Conservation (phyloP, 768 basidiomycete species). For the Amanita phalloides region DNA sequence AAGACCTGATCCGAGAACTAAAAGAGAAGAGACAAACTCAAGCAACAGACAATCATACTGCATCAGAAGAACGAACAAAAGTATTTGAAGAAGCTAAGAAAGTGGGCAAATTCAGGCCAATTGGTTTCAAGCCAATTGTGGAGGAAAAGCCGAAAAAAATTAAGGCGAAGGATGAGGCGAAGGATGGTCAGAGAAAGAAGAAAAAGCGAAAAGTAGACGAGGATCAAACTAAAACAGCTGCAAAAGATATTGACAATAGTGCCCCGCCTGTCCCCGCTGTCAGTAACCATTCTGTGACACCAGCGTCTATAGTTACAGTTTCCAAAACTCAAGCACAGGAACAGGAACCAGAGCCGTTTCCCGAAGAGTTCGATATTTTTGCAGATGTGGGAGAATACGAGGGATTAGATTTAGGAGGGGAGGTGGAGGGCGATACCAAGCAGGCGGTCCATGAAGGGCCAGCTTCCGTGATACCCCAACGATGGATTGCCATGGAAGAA, state of each 20-base stretch:
- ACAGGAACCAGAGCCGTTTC: conserved; percentile 20
- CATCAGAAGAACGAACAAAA: conserved; percentile 20
- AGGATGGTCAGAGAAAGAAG: conserved; percentile 42
- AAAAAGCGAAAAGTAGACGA: conserved; percentile 42
- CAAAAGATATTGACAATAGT: conserved; percentile 13
- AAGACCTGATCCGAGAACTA: conserved; percentile 62
- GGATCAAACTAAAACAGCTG: conserved; percentile 12
- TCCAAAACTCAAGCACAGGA: conserved; percentile 10
- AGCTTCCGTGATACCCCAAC: conserved; percentile 13
- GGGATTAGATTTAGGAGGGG: conserved; percentile 46
- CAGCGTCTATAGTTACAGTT: conserved; percentile 6
- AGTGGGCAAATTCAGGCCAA: conserved; percentile 42
- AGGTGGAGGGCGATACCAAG: conserved; percentile 11
- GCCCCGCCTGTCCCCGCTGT: not conserved
- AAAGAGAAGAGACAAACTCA: conserved; percentile 46
- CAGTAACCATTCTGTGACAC: not conserved
- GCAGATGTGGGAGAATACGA: conserved; percentile 78
- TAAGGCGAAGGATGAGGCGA: conserved; percentile 25
- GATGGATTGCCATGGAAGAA: conserved; percentile 39
- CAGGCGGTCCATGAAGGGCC: not conserved
- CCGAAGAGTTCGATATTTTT: conserved; percentile 81
- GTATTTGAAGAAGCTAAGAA: conserved; percentile 34
- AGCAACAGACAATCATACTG: conserved; percentile 13
- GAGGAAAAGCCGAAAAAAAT: conserved; percentile 41
- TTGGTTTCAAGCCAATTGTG: conserved; percentile 61